phyloP scores from a whole-genome alignment of 2,329 filamentous ascomycete genomes.

The Penicillium corylophilum region DNA sequence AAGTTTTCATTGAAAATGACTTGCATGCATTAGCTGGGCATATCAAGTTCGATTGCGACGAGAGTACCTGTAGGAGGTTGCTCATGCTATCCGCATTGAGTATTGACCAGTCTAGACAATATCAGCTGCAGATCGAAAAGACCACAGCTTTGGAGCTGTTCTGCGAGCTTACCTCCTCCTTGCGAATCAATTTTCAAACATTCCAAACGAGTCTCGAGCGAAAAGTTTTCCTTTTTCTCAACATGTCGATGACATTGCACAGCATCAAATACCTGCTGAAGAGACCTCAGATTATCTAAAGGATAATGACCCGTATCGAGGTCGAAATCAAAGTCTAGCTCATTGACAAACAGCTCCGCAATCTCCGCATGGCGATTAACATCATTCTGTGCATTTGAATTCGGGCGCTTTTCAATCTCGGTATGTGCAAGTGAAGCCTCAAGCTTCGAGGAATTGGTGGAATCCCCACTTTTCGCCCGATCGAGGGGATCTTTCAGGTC shows the following conservation, averaged over 20 bases:
- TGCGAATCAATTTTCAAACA: slow-evolving; percentile 7
- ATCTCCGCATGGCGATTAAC: slow-evolving; percentile 9
- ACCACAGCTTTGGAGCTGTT: too few relatives aligned
- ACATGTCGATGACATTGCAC: slow-evolving; percentile 16
- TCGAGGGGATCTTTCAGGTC: slow-evolving; percentile 2
- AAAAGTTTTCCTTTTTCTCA: slow-evolving; percentile 13
- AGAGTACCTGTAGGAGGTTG: slow-evolving; percentile 1
- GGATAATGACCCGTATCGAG: slow-evolving; percentile 10
- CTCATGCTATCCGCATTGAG: slow-evolving; percentile 1
- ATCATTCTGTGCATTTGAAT: slow-evolving; percentile 14
- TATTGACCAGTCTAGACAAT: slow-evolving; percentile 1
- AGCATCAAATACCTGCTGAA: slow-evolving; percentile 18
- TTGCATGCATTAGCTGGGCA: neutral
- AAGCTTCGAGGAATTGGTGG: slow-evolving; percentile 9
- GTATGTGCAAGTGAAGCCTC: slow-evolving; percentile 14
- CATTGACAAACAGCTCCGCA: slow-evolving; percentile 8
- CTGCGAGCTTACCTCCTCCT: slow-evolving; percentile 1
- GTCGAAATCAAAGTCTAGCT: slow-evolving; percentile 14
- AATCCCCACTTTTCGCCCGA: slow-evolving; percentile 7
- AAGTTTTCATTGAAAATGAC: neutral
- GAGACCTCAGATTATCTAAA: slow-evolving; percentile 10
- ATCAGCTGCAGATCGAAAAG: too few relatives aligned
- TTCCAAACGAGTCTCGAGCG: slow-evolving; percentile 5
- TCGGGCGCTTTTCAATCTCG: slow-evolving; percentile 10
- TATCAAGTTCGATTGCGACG: neutral